Base-by-base conservation (phyloP, 1,139 yeast genomes). In the Pichia norvegensis region DNA sequence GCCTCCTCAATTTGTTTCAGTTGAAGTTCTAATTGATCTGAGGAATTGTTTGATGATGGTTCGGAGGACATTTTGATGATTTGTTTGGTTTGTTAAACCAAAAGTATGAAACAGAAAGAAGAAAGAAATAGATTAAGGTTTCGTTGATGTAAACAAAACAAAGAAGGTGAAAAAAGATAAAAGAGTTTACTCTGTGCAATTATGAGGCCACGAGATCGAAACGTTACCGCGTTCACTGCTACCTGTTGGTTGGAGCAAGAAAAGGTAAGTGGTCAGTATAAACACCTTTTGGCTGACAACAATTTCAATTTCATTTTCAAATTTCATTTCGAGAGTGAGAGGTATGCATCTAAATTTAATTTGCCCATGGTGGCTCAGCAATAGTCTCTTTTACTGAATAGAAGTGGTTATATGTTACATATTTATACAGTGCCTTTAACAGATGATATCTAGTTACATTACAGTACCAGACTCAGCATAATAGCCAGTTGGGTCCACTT, bases 1-100 rank as follows among this genome's bases (percentile, higher is more conserved):
- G 62, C 63, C 38, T 57, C 59, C 5, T 49, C 46, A 17, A 58
- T 47, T 42, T 58, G 60, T 38, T 55, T 50, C 21, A 53, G 33
- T 38, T 43, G 50, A 19, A 35, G 22, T 10, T 35, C 37, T 19
- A 21, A 19, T 35, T 35, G 37, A 11, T 20, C 37, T 33, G 36
- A 29, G 11, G 14, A 3, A 10, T 31, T 31, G 6, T 35, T 19
- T 11, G n/a, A 13, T 19, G 37, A 35, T 9, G 37, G 8, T 35
- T 19, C 23, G 11, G 3, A 5, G 9, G 37, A 35, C 37, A 35
- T 35, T 2, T 35, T 35, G 22, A 20, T 35, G 9, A 7, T 5
- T 35, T 16, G 19, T 31, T 17, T 16, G 20, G 35, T 7, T 31
- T 8, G 7, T 16, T 16, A 8, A 31, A 31, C 35, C 20, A 16